phyloP scores from a whole-genome alignment of 2,329 filamentous ascomycete species.

The Coniella vitis region DNA sequence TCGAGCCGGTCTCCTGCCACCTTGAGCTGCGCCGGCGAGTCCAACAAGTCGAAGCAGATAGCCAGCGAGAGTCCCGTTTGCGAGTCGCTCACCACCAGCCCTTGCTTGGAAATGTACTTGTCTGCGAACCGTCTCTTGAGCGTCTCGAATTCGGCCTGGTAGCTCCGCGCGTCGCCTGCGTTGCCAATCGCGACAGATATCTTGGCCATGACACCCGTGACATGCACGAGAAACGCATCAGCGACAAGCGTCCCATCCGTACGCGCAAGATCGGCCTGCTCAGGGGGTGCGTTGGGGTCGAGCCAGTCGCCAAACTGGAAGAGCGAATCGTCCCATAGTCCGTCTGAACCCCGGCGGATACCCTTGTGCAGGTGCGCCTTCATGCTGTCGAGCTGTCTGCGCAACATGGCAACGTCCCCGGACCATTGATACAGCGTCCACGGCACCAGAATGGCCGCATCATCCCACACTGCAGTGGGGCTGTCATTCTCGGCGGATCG shows the following conservation, averaged over 20 bases:
- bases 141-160: constrained; percentile 16
- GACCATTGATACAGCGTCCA: constrained; percentile 25
- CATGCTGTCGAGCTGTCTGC: constrained; percentile 25
- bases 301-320: constrained; percentile 35
- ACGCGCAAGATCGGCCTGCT: constrained; percentile 25
- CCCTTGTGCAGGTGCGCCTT: constrained; percentile 23
- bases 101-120: constrained; percentile 21
- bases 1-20: constrained; percentile 14
- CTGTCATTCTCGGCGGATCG: constrained; percentile 10
- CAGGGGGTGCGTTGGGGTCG: constrained; percentile 30
- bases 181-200: constrained; percentile 22
- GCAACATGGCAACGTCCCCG: constrained; percentile 24
- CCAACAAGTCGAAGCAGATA: constrained; percentile 21
- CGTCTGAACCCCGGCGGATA: constrained; percentile 22
- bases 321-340: constrained; percentile 27
- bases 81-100: constrained; percentile 21
- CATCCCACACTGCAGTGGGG: constrained; percentile 28
- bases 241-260: constrained; percentile 30
- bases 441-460: constrained; percentile 25
- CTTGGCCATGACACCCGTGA: constrained; percentile 24
- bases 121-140: constrained; percentile 22
- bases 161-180: constrained; percentile 17
- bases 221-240: constrained; percentile 31
- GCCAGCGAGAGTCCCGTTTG: constrained; percentile 25
- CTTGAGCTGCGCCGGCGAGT: neutral